phyloP scores from a whole-genome alignment of 1,139 yeast genomes.

The Candida albicans region DNA sequence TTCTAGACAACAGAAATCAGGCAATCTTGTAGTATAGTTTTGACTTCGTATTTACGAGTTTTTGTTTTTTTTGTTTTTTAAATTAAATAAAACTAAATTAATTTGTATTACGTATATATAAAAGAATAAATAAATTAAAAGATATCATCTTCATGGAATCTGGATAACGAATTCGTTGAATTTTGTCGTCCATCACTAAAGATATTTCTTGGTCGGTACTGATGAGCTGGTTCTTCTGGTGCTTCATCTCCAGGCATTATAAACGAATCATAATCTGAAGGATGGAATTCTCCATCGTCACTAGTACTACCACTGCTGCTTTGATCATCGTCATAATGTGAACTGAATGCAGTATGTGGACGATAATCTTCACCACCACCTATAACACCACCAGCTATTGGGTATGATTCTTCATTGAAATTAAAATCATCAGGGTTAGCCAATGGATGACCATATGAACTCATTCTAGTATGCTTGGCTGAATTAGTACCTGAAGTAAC shows the following conservation, averaged over 20 bases:
- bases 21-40: too few species aligned
- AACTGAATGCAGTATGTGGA: conserved; percentile 9
- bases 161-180: conserved; percentile 13
- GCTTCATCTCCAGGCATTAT: conserved; percentile 13
- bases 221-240: background rate
- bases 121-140: background rate
- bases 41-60: too few species aligned
- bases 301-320: conserved; percentile 4
- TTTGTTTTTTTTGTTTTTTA: too few species aligned
- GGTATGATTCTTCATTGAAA: conserved; percentile 12
- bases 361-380: too few species aligned
- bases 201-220: conserved; percentile 2
- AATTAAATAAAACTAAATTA: background rate
- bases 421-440: conserved; percentile 17
- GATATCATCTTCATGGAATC: conserved; percentile 14
- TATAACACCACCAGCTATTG: conserved; percentile 1
- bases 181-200: conserved; percentile 11
- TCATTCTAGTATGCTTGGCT: conserved; percentile 15
- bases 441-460: conserved; percentile 18
- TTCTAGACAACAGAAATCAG: background rate
- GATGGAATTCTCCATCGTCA: conserved; percentile 13
- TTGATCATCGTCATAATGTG: conserved; percentile 7
- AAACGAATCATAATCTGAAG: conserved; percentile 15
- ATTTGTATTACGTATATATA: background rate
- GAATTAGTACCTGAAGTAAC: conserved; percentile 12